phyloP scores from a whole-genome alignment of 1,284 basidiomycete species.

The Heterobasidion parviporum region DNA sequence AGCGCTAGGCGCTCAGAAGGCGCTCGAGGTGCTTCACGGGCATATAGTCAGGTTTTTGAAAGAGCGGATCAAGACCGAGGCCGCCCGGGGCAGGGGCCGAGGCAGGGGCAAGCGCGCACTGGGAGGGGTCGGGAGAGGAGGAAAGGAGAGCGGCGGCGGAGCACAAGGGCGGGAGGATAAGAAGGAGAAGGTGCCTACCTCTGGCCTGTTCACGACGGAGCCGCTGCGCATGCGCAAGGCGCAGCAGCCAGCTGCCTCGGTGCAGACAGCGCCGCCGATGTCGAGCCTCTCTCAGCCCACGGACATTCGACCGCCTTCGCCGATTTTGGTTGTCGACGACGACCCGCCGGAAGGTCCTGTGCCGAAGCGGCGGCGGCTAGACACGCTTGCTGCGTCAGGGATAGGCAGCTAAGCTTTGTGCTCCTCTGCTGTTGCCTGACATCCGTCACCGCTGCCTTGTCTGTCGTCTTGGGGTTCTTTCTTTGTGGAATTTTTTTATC shows the following conservation, averaged over 20 bases:
- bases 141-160: slow-evolving; percentile 17
- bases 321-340: slow-evolving; percentile 50
- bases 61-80: slow-evolving; percentile 52
- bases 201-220: slow-evolving; percentile 29
- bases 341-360: slow-evolving; percentile 16
- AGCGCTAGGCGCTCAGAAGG: slow-evolving; percentile 75
- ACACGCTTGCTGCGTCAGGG: neutral
- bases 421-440: neutral
- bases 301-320: slow-evolving; percentile 17
- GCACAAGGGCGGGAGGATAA: slow-evolving; percentile 4
- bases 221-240: slow-evolving; percentile 24
- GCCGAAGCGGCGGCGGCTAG: slow-evolving; percentile 11
- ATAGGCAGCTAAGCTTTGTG: neutral
- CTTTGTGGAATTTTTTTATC: too few relatives aligned
- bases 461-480: too few relatives aligned
- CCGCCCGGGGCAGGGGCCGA: slow-evolving; percentile 35
- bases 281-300: neutral
- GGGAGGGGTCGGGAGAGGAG: slow-evolving; percentile 21
- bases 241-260: slow-evolving; percentile 16
- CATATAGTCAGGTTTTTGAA: slow-evolving; percentile 84
- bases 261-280: slow-evolving; percentile 15
- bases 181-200: slow-evolving; percentile 7
- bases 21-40: slow-evolving; percentile 73
- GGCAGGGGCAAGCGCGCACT: slow-evolving; percentile 28
- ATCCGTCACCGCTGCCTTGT: neutral